A percentile compares a stretch with the other conserved stretches of the same genome.
These are phyloP conservation scores for Sporothrix pseudoabietina DNA, from an alignment of 2,329 filamentous ascomycete species.

Conservation along the genomic window DNA sequence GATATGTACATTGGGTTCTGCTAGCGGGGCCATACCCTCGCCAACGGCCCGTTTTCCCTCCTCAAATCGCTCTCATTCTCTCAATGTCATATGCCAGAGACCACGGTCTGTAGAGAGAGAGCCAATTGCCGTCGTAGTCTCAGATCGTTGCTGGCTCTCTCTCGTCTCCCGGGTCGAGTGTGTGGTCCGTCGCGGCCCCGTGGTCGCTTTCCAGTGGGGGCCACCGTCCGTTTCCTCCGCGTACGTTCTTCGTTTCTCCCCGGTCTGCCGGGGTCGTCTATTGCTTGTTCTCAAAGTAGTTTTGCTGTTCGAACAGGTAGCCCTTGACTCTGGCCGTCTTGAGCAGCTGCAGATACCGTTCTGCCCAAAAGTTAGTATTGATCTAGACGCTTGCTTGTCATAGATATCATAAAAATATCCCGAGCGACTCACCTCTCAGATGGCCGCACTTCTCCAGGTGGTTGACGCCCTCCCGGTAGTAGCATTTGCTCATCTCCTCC, in stretches of 20 bases:
- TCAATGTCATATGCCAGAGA: not conserved
- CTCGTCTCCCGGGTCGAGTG: not conserved
- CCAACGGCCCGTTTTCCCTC: constrained; percentile 4
- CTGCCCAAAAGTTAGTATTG: constrained; percentile 46
- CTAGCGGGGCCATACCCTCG: not conserved
- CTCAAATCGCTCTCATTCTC: not conserved
- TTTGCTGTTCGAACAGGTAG: constrained; percentile 77
- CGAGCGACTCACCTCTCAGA: constrained; percentile 64
- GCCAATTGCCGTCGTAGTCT: not conserved
- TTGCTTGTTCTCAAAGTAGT: constrained; percentile 64
- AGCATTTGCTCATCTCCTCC: constrained; percentile 84
- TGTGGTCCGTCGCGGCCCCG: not conserved
- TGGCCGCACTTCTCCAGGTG: constrained; percentile 84
- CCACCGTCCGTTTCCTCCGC: not conserved
- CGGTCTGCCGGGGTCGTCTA: not conserved
- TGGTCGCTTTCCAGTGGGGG: not conserved
- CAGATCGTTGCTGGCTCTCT: not conserved
- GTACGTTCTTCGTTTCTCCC: not conserved
- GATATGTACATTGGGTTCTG: constrained; percentile 31
- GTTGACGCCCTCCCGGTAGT: constrained; percentile 80
- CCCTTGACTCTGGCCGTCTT: constrained; percentile 77
- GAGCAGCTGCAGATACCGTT: constrained; percentile 77
- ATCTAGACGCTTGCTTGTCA: constrained; percentile 18
- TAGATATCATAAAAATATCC: no score
- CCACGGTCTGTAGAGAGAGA: not conserved